Conservation (phyloP, 2,329 filamentous ascomycete species). For the Gyromitra esculenta region DNA sequence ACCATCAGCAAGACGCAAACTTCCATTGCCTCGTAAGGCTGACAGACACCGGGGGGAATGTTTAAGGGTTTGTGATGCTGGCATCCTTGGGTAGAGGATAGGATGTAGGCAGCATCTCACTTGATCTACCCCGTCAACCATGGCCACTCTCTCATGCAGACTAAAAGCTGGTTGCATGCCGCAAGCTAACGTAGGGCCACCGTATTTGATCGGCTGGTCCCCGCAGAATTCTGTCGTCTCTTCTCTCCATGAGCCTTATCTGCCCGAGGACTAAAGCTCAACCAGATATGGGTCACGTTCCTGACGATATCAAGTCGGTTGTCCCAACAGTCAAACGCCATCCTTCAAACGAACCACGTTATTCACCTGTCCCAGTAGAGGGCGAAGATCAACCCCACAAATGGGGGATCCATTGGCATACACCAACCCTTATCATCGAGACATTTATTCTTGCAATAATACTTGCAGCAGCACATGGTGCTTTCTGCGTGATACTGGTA, state of each 20-base stretch:
- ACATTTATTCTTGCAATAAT: background rate
- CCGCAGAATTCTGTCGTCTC: background rate
- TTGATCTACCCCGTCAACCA: background rate
- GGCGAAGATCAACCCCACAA: background rate
- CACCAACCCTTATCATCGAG: slow-evolving; percentile 4
- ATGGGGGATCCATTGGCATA: slow-evolving; percentile 10
- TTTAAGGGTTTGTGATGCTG: too few species aligned
- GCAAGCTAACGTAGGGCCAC: too few species aligned
- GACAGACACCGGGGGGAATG: too few species aligned
- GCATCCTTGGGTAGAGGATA: too few species aligned
- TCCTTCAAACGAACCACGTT: background rate
- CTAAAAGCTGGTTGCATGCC: background rate
- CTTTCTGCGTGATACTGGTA: background rate
- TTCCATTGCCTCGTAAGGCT: too few species aligned
- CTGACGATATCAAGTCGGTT: background rate
- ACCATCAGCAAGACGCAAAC: too few species aligned
- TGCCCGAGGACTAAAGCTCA: background rate
- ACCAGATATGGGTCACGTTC: background rate
- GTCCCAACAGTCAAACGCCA: background rate
- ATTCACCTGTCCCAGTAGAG: background rate
- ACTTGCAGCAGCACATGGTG: background rate
- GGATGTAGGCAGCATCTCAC: background rate
- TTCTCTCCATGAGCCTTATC: background rate
- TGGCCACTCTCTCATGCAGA: background rate
- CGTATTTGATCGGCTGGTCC: background rate